Evolutionary conservation across 2,329 filamentous ascomycete species (phyloP), one percentile per base, ranked within the genome.

Genomic region (Trichoderma arundinaceum): DNA sequence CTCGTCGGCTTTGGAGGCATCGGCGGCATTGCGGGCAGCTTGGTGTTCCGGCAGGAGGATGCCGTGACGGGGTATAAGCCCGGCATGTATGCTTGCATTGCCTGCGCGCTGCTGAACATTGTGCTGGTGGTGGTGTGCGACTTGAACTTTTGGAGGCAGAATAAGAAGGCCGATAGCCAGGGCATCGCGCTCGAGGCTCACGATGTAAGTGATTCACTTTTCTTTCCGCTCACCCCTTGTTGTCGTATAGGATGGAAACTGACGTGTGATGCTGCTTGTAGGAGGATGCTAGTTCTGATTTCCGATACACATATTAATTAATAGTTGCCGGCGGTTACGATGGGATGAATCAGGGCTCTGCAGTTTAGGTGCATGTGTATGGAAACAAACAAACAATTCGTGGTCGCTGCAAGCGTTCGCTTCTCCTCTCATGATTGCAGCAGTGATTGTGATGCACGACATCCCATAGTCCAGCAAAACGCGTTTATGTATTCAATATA

Each of bases 1-100:
- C 83, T 94, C 2, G 90, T 95, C 3, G 90, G 89, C 1, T 87
- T 91, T 57, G 91, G 91, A 7, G 91, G 90, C 2, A 81, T 96
- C 32, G 92, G 92, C 43, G 92, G 92, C 39, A 95, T 95, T 68
- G 86, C 86, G 1, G 91, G 91, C 32, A 87, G 86, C 70, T 80
- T 92, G 65, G 88, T 94, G 10, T 95, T 94, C 78, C 83, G 88
- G 70, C 73, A 78, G 62, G 73, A 87, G 75, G 86, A 88, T 72
- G 72, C 73, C 68, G 71, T 74, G 8, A 83, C 84, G 0, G 76
- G 76, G 3, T 88, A 88, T 74, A 79, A 75, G 71, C 84, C 84
- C 0, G 85, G 85, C 28, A 76, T 87, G 70, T 87, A 81, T 63
- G 80, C 84, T 5, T 86, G 84, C 73, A 83, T 87, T 49, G 80